Percentiles rank a stretch among this genome's conserved stretches.
Conservation (phyloP, 306 rosid genomes). For the Rosa persica region DNA sequence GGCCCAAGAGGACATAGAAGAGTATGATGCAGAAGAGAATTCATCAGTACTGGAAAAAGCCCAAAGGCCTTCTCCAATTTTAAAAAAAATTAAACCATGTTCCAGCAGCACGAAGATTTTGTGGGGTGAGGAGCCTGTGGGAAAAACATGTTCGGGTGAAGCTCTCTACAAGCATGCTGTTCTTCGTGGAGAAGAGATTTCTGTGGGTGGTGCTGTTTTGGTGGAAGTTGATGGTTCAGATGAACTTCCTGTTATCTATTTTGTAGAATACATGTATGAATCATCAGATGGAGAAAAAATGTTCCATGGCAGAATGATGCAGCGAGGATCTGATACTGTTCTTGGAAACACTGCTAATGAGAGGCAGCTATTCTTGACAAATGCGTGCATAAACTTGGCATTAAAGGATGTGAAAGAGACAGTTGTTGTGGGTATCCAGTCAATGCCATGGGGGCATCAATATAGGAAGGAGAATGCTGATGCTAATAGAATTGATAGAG, state of each 20-base stretch:
- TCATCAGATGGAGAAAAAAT: slow-evolving; percentile 57
- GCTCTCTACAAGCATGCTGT: slow-evolving; percentile 50
- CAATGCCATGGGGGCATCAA: slow-evolving; percentile 75
- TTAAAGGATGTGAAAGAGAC: slow-evolving; percentile 53
- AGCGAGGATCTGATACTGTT: slow-evolving; percentile 74
- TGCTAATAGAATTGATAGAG: slow-evolving; percentile 57
- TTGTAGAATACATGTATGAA: slow-evolving; percentile 85
- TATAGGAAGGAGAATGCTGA: slow-evolving; percentile 63
- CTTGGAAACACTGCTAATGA: slow-evolving; percentile 87
- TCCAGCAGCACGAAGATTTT: slow-evolving; percentile 40
- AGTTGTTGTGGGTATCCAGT: slow-evolving; percentile 41
- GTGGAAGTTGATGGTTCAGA: slow-evolving; percentile 57
- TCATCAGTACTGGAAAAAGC: slow-evolving; percentile 36
- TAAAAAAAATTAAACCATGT: slow-evolving; percentile 40
- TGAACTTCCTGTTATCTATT: slow-evolving; percentile 56
- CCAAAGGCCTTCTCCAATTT: slow-evolving; percentile 36
- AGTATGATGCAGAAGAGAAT: slow-evolving; percentile 61
- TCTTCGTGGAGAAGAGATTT: slow-evolving; percentile 59
- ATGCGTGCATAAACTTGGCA: slow-evolving; percentile 61
- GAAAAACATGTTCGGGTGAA: slow-evolving; percentile 58
- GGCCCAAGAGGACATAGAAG: slow-evolving; percentile 59
- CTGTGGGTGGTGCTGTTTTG: slow-evolving; percentile 66
- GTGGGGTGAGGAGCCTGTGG: slow-evolving; percentile 65
- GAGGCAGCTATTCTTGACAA: slow-evolving; percentile 83
- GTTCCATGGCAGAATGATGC: slow-evolving; percentile 84